Conservation (phyloP, 1,284 basidiomycete species). For the Cutaneotrichosporon dermatis region DNA sequence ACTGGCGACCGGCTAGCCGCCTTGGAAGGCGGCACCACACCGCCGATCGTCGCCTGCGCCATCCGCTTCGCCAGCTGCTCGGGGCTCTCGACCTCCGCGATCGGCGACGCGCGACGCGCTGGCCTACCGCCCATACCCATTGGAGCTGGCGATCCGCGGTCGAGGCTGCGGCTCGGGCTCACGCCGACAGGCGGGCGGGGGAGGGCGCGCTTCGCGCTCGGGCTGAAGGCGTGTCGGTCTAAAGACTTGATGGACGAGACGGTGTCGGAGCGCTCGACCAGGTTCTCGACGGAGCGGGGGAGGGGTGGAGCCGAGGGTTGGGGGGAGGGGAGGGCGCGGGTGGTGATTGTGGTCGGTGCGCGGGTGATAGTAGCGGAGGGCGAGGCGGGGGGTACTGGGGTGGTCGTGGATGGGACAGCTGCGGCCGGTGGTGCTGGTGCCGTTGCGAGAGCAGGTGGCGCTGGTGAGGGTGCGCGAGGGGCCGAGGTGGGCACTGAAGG, state of each 20-base stretch:
- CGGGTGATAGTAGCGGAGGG: too few relatives aligned
- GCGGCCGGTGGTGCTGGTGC: too few relatives aligned
- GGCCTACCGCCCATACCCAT: background rate
- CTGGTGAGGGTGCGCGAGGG: too few relatives aligned
- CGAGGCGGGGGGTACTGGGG: too few relatives aligned
- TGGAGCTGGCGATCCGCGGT: conserved; percentile 25
- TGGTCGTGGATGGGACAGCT: too few relatives aligned
- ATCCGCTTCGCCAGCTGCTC: conserved; percentile 13
- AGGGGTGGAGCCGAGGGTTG: conserved; percentile 2
- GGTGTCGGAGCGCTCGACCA: conserved; percentile 42
- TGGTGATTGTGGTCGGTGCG: background rate
- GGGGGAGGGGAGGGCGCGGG: background rate
- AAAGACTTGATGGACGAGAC: conserved; percentile 44
- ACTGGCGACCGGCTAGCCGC: background rate
- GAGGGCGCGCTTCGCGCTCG: conserved; percentile 26
- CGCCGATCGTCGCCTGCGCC: conserved; percentile 9
- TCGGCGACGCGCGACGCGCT: background rate
- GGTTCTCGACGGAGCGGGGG: conserved; percentile 4
- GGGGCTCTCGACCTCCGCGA: conserved; percentile 4
- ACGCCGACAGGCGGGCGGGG: conserved; percentile 42
- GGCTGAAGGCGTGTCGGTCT: conserved; percentile 33
- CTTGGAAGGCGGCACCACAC: conserved; percentile 2
- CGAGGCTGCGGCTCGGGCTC: conserved; percentile 36
- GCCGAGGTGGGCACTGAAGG: too few relatives aligned
- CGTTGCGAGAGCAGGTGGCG: too few relatives aligned